phyloP scores from a whole-genome alignment of 2,329 filamentous ascomycete species.

The Parafenestella ontariensis region DNA sequence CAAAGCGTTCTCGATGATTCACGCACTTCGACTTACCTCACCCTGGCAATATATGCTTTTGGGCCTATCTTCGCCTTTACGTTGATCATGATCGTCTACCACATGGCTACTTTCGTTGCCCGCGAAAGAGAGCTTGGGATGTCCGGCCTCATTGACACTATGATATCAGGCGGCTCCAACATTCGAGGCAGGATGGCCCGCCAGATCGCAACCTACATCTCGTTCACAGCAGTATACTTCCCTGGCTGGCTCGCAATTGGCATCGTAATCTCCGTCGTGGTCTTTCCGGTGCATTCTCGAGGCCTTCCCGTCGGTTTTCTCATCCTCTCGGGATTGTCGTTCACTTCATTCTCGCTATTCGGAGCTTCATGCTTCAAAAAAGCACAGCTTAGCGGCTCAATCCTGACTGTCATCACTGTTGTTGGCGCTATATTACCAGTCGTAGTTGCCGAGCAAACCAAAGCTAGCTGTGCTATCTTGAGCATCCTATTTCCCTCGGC shows the following conservation, averaged over 20 bases:
- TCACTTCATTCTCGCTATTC: conserved; percentile 33
- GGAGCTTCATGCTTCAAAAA: conserved; percentile 35
- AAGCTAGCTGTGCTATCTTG: conserved; percentile 11
- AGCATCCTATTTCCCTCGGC: conserved; percentile 31
- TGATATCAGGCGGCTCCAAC: conserved; percentile 33
- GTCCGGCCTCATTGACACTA: conserved; percentile 33
- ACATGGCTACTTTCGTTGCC: conserved; percentile 35
- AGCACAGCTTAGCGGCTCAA: conserved; percentile 33
- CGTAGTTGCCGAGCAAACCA: conserved; percentile 22
- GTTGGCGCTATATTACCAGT: conserved; percentile 30
- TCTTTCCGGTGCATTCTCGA: conserved; percentile 25
- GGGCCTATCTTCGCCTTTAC: conserved; percentile 31
- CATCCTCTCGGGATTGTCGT: conserved; percentile 29
- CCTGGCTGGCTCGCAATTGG: conserved; percentile 33
- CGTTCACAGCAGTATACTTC: conserved; percentile 37
- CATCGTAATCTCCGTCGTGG: conserved; percentile 23
- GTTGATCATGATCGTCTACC: conserved; percentile 30
- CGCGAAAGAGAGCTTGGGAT: conserved; percentile 35
- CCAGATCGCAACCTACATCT: conserved; percentile 28
- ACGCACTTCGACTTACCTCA: conserved; percentile 17
- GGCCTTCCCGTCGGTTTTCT: conserved; percentile 26
- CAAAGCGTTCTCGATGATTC: conserved; percentile 16
- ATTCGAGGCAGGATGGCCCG: conserved; percentile 25
- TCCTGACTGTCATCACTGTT: conserved; percentile 27
- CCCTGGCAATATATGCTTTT: conserved; percentile 20